A percentile compares a stretch with the other conserved stretches of the same genome.
These are phyloP conservation scores for Trichosporon sp. DNA, from an alignment of 1,284 basidiomycete species.

Conservation along the genomic window DNA sequence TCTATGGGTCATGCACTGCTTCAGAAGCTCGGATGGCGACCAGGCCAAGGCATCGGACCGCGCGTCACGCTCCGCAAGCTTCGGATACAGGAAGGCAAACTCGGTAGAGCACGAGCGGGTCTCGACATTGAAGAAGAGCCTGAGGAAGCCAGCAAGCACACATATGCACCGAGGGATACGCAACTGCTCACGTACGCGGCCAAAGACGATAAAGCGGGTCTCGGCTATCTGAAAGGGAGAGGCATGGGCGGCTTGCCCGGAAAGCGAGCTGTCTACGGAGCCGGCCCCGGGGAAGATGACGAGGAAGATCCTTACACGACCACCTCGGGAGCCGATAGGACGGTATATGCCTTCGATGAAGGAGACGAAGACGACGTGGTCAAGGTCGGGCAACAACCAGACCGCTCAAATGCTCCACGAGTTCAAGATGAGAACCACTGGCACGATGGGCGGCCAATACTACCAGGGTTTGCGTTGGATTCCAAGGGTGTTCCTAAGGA, in stretches of 20 bases:
- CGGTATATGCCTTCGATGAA: conserved; percentile 65
- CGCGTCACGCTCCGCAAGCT: conserved; percentile 74
- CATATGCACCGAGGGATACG: conserved; percentile 77
- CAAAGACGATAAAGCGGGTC: conserved; percentile 71
- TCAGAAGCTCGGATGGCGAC: conserved; percentile 91
- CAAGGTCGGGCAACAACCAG: conserved; percentile 28
- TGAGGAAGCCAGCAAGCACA: conserved; percentile 76
- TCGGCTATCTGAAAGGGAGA: conserved; percentile 68
- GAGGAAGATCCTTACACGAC: conserved; percentile 78
- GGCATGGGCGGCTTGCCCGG: conserved; percentile 54
- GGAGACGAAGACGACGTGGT: conserved; percentile 60
- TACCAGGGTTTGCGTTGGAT: conserved; percentile 70
- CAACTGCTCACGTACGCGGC: conserved; percentile 60
- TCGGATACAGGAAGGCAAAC: conserved; percentile 62
- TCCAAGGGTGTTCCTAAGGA: conserved; percentile 66
- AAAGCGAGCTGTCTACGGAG: conserved; percentile 33
- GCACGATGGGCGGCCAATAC: conserved; percentile 66
- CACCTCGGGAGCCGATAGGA: conserved; percentile 19
- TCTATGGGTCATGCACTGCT: conserved; percentile 72
- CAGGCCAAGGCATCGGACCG: conserved; percentile 88
- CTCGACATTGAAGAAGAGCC: conserved; percentile 50
- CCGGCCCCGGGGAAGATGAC: conserved; percentile 72
- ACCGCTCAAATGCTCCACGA: neutral
- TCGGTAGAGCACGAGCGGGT: conserved; percentile 30
- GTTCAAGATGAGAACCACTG: conserved; percentile 51